Evolutionary conservation across 345 rosid species (phyloP).

Genomic region (Boechera divaricarpa): DNA sequence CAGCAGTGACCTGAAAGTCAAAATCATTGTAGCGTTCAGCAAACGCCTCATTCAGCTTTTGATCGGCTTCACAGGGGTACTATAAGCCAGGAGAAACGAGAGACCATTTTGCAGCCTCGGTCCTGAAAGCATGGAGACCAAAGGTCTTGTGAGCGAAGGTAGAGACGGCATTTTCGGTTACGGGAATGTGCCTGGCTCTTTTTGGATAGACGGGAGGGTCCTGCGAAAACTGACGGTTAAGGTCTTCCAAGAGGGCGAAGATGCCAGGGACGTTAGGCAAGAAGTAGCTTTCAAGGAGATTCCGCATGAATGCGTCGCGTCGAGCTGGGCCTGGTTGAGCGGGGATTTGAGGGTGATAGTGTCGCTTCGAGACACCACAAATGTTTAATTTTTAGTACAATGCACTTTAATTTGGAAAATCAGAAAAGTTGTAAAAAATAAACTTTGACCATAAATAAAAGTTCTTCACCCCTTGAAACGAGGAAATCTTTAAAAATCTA

Average conservation of each 20-base stretch:
- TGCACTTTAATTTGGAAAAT: not conserved
- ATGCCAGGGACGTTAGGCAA: slow-evolving; percentile 6
- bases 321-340: not conserved
- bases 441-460: no score
- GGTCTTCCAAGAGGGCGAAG: not conserved
- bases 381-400: not conserved
- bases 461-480: not conserved
- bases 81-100: slow-evolving; percentile 12
- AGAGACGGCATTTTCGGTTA: not conserved
- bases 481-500: not conserved
- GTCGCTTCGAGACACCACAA: slow-evolving; percentile 4
- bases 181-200: not conserved
- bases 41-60: slow-evolving; percentile 16
- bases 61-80: slow-evolving; percentile 10
- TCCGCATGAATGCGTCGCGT: not conserved
- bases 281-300: slow-evolving; percentile 3
- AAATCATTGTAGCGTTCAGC: not conserved
- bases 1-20: not conserved
- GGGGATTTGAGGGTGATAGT: not conserved
- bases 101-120: slow-evolving; percentile 13
- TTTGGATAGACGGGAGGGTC: not conserved
- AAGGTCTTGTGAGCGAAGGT: slow-evolving; percentile 5
- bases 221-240: not conserved
- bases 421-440: not conserved
- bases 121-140: not conserved